Percentiles rank a stretch among this genome's conserved stretches.
Evolutionary conservation across 1,284 basidiomycete genomes (phyloP).

Genomic region (Cutaneotrichosporon arboriforme): DNA sequence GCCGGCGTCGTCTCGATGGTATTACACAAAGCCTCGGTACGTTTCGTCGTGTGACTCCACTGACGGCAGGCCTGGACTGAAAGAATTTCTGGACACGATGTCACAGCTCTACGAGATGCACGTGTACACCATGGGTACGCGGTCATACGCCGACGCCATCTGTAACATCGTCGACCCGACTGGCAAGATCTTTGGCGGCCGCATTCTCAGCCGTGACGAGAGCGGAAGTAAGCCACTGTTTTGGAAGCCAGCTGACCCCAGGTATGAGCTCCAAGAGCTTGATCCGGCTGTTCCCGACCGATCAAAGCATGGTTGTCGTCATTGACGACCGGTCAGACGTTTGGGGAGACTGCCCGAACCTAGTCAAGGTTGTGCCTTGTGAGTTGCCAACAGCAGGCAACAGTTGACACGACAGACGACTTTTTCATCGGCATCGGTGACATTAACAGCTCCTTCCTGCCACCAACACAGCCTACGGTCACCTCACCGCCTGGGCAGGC

Average conservation of each 20-base stretch:
- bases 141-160: conserved; percentile 92
- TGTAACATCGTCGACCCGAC: conserved; percentile 90
- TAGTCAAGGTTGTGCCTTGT: conserved; percentile 96
- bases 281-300: conserved; percentile 85
- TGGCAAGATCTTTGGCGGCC: conserved; percentile 74
- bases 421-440: conserved; percentile 99
- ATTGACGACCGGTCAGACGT: conserved; percentile 98
- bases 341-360: conserved; percentile 86
- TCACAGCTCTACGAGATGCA: conserved; percentile 91
- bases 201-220: conserved; percentile 89
- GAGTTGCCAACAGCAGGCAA: conserved; percentile 7
- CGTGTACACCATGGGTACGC: conserved; percentile 98
- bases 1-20: conserved; percentile 58
- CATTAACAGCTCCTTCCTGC: conserved; percentile 87
- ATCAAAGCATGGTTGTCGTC: conserved; percentile 97
- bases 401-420: conserved; percentile 60
- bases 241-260: conserved; percentile 5
- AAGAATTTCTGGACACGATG: conserved; percentile 66
- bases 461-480: conserved; percentile 18
- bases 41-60: conserved; percentile 24
- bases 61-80: conserved; percentile 70
- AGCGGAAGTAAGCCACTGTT: conserved; percentile 61
- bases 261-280: conserved; percentile 66
- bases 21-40: conserved; percentile 93
- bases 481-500: conserved; percentile 5